phyloP scores from a whole-genome alignment of 257 asterid species.

The Avicennia marina region DNA sequence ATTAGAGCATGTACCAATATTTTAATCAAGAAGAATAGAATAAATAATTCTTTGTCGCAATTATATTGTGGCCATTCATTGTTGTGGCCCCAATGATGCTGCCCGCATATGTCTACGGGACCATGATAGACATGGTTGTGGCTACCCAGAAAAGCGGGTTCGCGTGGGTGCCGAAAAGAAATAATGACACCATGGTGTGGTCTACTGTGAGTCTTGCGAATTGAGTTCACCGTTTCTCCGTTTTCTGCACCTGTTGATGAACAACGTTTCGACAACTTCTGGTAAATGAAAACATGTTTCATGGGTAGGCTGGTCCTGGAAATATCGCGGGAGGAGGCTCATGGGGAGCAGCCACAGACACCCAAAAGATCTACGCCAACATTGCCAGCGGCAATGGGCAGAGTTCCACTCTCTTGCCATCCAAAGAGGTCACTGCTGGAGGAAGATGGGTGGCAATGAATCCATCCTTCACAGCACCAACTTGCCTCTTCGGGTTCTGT shows the following conservation, averaged over 20 bases:
- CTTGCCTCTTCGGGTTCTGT: too few species aligned
- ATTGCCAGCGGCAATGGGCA: slow-evolving; percentile 22
- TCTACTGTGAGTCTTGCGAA: slow-evolving; percentile 33
- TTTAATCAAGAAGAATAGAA: too few species aligned
- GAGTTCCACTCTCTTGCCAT: slow-evolving; percentile 35
- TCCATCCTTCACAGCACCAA: too few species aligned
- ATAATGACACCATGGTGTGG: slow-evolving; percentile 37
- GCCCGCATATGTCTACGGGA: too few species aligned
- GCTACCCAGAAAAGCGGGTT: too few species aligned
- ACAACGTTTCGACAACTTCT: not conserved
- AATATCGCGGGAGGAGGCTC: slow-evolving; percentile 37
- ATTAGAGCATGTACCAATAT: too few species aligned
- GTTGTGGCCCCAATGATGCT: slow-evolving; percentile 58
- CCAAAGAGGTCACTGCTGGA: slow-evolving; percentile 28
- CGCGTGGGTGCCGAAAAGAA: slow-evolving; percentile 13
- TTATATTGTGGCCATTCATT: too few species aligned
- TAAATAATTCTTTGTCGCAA: too few species aligned
- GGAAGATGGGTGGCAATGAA: slow-evolving; percentile 60
- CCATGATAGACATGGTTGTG: too few species aligned
- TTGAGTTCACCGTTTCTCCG: too few species aligned
- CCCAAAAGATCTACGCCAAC: slow-evolving; percentile 36
- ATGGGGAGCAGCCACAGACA: slow-evolving; percentile 56
- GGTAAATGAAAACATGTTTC: not conserved
- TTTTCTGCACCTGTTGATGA: not conserved
- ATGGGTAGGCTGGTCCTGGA: slow-evolving; percentile 50